Evolutionary conservation across 192 early-diverging fungal genomes (phyloP), one percentile per base, ranked within the genome.

Genomic region (Umbelopsis sp.): DNA sequence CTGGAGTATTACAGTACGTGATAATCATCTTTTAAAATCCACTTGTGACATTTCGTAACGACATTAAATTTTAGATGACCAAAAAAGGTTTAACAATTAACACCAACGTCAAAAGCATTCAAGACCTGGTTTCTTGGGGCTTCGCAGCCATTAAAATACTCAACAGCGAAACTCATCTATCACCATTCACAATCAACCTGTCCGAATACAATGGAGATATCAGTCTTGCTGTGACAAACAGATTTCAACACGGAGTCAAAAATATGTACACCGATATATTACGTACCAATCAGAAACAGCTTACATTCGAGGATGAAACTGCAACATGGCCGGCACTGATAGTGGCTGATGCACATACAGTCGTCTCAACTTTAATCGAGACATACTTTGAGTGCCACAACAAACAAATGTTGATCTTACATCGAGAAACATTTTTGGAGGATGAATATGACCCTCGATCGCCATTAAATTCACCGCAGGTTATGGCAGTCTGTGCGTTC

Each of bases 71-170:
- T n/a, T 35, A 61, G 55, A 61, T 61, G 55, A 61, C 55, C 55
- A 61, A 61, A 61, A 15, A 61, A n/a, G 55, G 55, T 1, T 33
- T 61, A 30, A 61, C 55, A 15, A 61, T 61, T 25, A 61, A 61
- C 13, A 61, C 55, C 18, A 35, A 61, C 13, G 55, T 61, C 27
- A 61, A 61, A 33, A 35, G 23, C 4, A 30, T 61, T 15, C 25
- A 33, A 35, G 55, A 61, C 13, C 13, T 61, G 9, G 55, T 61
- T n/a, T 27, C 55, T 3, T 61, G 55, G 55, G 55, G 55, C 11
- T 35, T 61, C 7, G 55, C 27, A 33, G 55, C 55, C 18, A 61
- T 61, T 4, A 61, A 35, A 35, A 30, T 61, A 10, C 55, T 61
- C 25, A 61, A 61, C 30, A 12, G 27, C 3, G 55, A 61, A 15